These are phyloP conservation scores for Austroboletus festivus DNA, from an alignment of 768 basidiomycete species.

Conservation along the genomic window DNA sequence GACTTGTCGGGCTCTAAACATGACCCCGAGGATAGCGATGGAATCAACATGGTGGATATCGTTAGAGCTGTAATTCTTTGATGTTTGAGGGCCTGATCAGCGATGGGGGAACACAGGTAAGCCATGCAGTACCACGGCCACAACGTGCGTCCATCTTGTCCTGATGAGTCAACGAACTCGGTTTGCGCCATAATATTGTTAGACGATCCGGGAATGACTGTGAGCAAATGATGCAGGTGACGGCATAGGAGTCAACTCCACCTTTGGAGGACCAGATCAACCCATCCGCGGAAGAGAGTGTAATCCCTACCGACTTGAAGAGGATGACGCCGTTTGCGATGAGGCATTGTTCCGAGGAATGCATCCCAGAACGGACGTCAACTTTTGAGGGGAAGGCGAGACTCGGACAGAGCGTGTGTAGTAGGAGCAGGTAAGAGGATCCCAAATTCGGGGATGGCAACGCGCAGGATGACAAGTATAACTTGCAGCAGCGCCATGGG, in stretches of 20 bases:
- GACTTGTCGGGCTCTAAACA: neutral
- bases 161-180: neutral
- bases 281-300: slow-evolving; percentile 26
- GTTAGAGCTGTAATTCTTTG: no score
- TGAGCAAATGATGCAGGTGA: slow-evolving; percentile 2
- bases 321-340: slow-evolving; percentile 2
- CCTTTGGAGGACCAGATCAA: slow-evolving; percentile 12
- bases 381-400: slow-evolving; percentile 1
- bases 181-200: neutral
- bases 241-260: slow-evolving; percentile 6
- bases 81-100: neutral
- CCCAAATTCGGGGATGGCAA: slow-evolving; percentile 23
- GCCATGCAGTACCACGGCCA: neutral
- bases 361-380: slow-evolving; percentile 21
- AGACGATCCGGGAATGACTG: neutral
- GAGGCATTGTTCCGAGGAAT: slow-evolving; percentile 15
- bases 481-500: slow-evolving; percentile 17
- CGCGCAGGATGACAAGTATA: slow-evolving; percentile 14
- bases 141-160: neutral
- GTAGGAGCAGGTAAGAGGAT: slow-evolving; percentile 6
- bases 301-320: no score
- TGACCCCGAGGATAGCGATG: slow-evolving; percentile 1
- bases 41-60: slow-evolving; percentile 3
- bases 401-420: slow-evolving; percentile 12
- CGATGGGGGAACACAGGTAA: neutral